Evolutionary conservation across 495 filamentous ascomycete species (phyloP).

Genomic region (Bathelium albidoporum): DNA sequence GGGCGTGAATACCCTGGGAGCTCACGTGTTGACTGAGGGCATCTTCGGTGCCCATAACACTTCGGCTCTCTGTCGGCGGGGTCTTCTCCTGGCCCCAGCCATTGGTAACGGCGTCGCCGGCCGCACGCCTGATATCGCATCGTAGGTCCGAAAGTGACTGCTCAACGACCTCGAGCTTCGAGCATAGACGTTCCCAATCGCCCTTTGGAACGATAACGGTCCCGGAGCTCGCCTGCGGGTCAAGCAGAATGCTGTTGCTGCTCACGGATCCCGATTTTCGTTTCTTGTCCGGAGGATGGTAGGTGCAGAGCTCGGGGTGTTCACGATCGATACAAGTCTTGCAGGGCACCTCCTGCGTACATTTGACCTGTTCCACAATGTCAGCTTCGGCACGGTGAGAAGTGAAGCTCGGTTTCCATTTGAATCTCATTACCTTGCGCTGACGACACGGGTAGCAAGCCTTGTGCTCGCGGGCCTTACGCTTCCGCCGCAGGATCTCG

Average conservation of each 20-base stretch:
- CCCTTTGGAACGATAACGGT: constrained; percentile 25
- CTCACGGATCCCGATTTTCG: constrained; percentile 7
- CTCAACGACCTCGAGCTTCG: constrained; percentile 31
- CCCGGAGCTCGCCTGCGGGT: constrained; percentile 4
- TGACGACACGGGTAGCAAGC: constrained; percentile 35
- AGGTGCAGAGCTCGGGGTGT: constrained; percentile 34
- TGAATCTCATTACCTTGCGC: constrained; percentile 25
- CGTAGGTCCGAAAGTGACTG: constrained; percentile 27
- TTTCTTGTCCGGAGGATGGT: constrained; percentile 31
- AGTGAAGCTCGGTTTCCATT: too few relatives aligned
- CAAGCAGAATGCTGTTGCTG: constrained; percentile 6
- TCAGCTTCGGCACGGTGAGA: neutral
- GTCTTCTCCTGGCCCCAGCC: constrained; percentile 17
- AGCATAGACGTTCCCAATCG: constrained; percentile 30
- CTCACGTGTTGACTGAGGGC: constrained; percentile 9
- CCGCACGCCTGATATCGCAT: constrained; percentile 22
- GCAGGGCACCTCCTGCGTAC: constrained; percentile 13
- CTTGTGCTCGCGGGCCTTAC: constrained; percentile 34
- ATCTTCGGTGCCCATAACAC: constrained; percentile 6
- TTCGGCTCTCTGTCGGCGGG: constrained; percentile 11
- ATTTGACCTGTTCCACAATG: constrained; percentile 14
- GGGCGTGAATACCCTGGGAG: constrained; percentile 39
- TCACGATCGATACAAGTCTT: constrained; percentile 26
- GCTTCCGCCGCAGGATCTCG: constrained; percentile 32
- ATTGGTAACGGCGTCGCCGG: constrained; percentile 15